Evolutionary conservation across 1,139 yeast genomes (phyloP).

Genomic region (Arxiozyma bovina): DNA sequence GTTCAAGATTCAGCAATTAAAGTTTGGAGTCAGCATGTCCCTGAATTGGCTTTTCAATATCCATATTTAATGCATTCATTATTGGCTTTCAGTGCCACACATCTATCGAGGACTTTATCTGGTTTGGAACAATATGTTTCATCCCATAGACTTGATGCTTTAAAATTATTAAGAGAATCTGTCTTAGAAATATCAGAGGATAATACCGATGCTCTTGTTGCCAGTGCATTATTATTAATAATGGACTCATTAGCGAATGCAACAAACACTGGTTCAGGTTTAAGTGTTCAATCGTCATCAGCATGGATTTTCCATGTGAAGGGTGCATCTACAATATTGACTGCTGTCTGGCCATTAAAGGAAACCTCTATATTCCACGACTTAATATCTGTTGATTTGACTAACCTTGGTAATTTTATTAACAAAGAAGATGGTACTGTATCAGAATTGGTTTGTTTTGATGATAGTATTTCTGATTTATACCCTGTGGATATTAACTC

Average conservation of each 20-base stretch:
- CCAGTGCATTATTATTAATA: slow-evolving; percentile 77
- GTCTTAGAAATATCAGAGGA: slow-evolving; percentile 74
- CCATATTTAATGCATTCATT: slow-evolving; percentile 90
- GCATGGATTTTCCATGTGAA: slow-evolving; percentile 97
- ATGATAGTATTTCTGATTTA: slow-evolving; percentile 71
- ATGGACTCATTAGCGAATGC: slow-evolving; percentile 95
- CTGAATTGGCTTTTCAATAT: slow-evolving; percentile 76
- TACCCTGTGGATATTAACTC: slow-evolving; percentile 79
- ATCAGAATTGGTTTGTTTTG: slow-evolving; percentile 73
- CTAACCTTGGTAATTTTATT: slow-evolving; percentile 72
- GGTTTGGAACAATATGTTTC: slow-evolving; percentile 81
- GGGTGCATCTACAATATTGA: slow-evolving; percentile 89
- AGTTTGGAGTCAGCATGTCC: slow-evolving; percentile 83
- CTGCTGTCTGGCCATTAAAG: slow-evolving; percentile 91
- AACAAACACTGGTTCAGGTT: slow-evolving; percentile 46
- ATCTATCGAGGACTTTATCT: slow-evolving; percentile 64
- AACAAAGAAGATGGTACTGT: slow-evolving; percentile 37
- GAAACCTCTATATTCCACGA: slow-evolving; percentile 66
- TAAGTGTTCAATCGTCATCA: slow-evolving; percentile 56
- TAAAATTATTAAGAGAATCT: slow-evolving; percentile 71
- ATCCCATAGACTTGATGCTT: slow-evolving; percentile 78
- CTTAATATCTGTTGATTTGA: slow-evolving; percentile 65
- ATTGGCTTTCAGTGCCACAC: slow-evolving; percentile 86
- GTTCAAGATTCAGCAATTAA: slow-evolving; percentile 84
- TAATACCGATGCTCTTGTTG: slow-evolving; percentile 87